Base-by-base conservation (phyloP, 2,329 filamentous ascomycete genomes). In the Colletotrichum acutatum region DNA sequence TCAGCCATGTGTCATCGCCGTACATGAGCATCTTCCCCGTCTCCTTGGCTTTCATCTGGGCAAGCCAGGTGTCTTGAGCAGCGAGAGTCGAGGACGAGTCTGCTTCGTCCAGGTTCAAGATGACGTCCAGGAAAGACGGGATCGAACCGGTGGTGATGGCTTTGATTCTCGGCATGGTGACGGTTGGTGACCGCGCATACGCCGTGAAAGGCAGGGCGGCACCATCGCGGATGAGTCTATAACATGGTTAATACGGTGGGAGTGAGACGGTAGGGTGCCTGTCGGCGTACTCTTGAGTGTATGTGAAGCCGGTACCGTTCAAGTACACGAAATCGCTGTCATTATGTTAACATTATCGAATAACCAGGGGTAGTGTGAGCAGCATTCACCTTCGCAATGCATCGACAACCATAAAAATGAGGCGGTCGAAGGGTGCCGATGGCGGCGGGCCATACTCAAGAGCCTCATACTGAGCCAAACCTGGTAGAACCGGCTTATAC, bases 341-440 rank as follows among this genome's bases (percentile, higher is more conserved):
- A 42, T 28, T 37, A 14, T 67, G 72, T 83, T 65, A 79, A 75
- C 26, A 53, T 19, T 59, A 24, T 14, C 30, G 19, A 24, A 28
- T 24, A 7, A 7, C 26, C 5, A 46, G 37, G 19, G 9, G 64
- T 28, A 59, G 28, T 9, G 28, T 60, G 16, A 4, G 16, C 32
- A 24, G 22, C 28, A 67, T 80, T 72, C 87, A 95, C 94, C 94
- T 97, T 83, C 95, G 90, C 81, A 99, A 83, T 28, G 97, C 96
- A 88, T 99, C 97, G 32, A 99, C 93, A 7, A 99, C 95, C 96
- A 99, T 98, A 82, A 99, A 98, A 66, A 99, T 87, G 66, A 98
- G 86, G 78, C 93, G 95, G 82, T 98, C 91, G 82, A 99, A 99
- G 0, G 93, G 91, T 42, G 94, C 89, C 61, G 87, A 83, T 3